Conservation (phyloP, 129 eudicot species). For the Artemisia tridentata region DNA sequence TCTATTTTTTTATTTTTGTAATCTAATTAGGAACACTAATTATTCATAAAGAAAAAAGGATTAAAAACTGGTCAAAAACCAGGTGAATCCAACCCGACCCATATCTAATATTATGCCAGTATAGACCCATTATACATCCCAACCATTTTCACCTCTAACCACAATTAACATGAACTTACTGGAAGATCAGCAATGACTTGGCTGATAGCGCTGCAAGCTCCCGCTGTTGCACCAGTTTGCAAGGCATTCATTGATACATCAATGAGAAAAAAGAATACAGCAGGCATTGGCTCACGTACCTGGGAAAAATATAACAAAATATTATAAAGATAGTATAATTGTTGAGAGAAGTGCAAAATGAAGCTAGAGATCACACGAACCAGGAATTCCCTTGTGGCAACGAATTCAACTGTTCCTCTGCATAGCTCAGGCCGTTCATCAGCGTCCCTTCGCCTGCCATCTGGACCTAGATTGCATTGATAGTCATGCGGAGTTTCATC, state of each 20-base stretch:
- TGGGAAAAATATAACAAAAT: constrained; percentile 32
- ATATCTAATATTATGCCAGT: too few species aligned
- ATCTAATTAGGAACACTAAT: too few species aligned
- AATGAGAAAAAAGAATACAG: constrained; percentile 84
- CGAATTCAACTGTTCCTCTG: constrained; percentile 95
- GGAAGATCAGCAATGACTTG: constrained; percentile 91
- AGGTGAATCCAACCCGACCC: too few species aligned
- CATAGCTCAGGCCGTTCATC: constrained; percentile 96
- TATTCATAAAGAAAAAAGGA: too few species aligned
- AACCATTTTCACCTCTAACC: not conserved
- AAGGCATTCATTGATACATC: constrained; percentile 91
- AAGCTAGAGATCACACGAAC: constrained; percentile 35
- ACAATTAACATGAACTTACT: constrained; percentile 51
- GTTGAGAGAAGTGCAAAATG: not conserved
- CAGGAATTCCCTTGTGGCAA: constrained; percentile 81
- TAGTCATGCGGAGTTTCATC: constrained; percentile 97
- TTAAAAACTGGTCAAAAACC: too few species aligned
- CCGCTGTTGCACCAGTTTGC: constrained; percentile 98
- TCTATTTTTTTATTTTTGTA: too few species aligned
- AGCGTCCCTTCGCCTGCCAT: constrained; percentile 98
- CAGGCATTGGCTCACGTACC: constrained; percentile 99
- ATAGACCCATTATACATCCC: too few species aligned
- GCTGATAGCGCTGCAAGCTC: constrained; percentile 88
- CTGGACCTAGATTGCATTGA: constrained; percentile 92
- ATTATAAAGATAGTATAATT: not conserved